Evolutionary conservation across 2,329 filamentous ascomycete species (phyloP), one percentile per base, ranked within the genome.

Genomic region (Elsinoe arachidis): DNA sequence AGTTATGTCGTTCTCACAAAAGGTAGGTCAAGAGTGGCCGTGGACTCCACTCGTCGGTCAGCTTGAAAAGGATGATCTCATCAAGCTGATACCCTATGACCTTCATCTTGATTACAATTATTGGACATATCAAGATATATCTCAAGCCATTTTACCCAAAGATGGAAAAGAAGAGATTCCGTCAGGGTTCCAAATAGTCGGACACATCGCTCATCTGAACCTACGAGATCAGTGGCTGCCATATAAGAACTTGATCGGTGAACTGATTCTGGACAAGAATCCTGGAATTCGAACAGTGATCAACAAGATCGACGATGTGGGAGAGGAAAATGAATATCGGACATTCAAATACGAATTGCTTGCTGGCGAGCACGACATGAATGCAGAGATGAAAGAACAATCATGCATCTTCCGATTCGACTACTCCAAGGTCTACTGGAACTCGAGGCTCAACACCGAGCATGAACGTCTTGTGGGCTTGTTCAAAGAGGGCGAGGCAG

Each of bases 401-500:
- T 82, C 84, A 60, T 97, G 93, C 74, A 76, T 79, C n/a, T 99
- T 96, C 75, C 79, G 79, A 57, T 97, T 99, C 71, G 88, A 99
- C 75, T 99, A 95, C 71, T 83, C 87, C 61, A 95, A 95, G 65
- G 93, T 99, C 3, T 99, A 99, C 78, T 99, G 92, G 92, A 99
- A 99, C 73, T 90, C 85, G 66, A 85, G 92, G 63, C 81, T 99
- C 12, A 86, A 95, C 66, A 88, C 84, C 0, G 93, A 99, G 72
- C 93, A 99, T 72, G 83, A 86, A 62, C 80, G 93, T 2, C 76
- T 97, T 14, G 83, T 92, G 59, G 76, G 80, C 55, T 74, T 85
- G 56, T 96, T 97, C 76, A 75, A 82, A 57, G 83, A 87, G 5
- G 91, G 93, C 38, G 88, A 97, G 67, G 90, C 90, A 2, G 88